Evolutionary conservation across 2,329 filamentous ascomycete species (phyloP).

Genomic region (Calycina herbarum): DNA sequence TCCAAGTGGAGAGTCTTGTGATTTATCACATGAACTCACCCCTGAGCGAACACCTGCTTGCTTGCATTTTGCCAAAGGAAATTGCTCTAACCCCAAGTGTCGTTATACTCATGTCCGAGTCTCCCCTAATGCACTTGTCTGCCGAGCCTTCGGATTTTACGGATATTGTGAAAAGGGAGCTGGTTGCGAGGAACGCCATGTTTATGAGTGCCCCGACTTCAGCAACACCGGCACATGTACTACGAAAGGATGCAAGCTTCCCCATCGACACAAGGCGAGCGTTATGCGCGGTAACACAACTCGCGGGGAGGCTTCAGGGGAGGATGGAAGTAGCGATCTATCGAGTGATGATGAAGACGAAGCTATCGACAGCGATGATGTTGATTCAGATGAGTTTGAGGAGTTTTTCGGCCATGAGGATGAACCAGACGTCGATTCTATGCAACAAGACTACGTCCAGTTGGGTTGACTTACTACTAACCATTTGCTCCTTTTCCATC

Average conservation of each 20-base stretch:
- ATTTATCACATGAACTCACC: slow-evolving; percentile 84
- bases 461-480: slow-evolving; percentile 39
- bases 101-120: slow-evolving; percentile 83
- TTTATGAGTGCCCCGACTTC: slow-evolving; percentile 92
- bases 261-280: slow-evolving; percentile 85
- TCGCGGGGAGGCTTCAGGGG: slow-evolving; percentile 41
- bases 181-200: slow-evolving; percentile 77
- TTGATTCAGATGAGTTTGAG: slow-evolving; percentile 71
- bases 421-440: slow-evolving; percentile 51
- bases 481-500: slow-evolving; percentile 1
- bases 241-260: slow-evolving; percentile 77
- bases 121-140: slow-evolving; percentile 75
- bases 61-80: slow-evolving; percentile 84
- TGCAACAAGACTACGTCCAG: slow-evolving; percentile 60
- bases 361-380: slow-evolving; percentile 70
- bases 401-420: slow-evolving; percentile 64
- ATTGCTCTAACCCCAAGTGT: slow-evolving; percentile 84
- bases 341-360: slow-evolving; percentile 77
- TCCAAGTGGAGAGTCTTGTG: slow-evolving; percentile 74
- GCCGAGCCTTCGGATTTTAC: slow-evolving; percentile 77
- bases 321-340: slow-evolving; percentile 64
- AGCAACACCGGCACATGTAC: slow-evolving; percentile 86
- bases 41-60: slow-evolving; percentile 85
- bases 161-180: slow-evolving; percentile 87
- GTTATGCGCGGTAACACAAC: slow-evolving; percentile 65